Evolutionary conservation across 2,329 filamentous ascomycete species (phyloP).

Genomic region (Ophiostoma pallidulum): DNA sequence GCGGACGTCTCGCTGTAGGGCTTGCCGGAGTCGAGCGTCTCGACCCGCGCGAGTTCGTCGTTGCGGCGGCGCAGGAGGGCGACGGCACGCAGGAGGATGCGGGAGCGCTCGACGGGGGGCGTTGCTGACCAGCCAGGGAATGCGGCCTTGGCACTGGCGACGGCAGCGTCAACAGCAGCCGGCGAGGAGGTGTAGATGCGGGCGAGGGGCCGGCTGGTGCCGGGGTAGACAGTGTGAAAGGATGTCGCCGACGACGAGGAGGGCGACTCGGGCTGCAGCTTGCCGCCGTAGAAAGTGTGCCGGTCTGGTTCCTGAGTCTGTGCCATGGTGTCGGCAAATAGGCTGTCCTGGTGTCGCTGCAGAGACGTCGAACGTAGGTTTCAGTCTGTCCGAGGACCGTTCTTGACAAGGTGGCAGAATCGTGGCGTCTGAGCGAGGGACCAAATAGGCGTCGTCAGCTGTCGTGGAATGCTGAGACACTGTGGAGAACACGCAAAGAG

Average conservation of each 20-base stretch:
- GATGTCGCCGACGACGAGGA: slow-evolving; percentile 45
- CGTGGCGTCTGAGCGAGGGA: no score
- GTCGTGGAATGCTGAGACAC: no score
- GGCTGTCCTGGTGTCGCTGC: no score
- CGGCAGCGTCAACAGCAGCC: slow-evolving; percentile 54
- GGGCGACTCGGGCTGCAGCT: slow-evolving; percentile 52
- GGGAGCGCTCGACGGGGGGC: slow-evolving; percentile 62
- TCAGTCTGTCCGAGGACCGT: no score
- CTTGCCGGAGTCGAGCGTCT: slow-evolving; percentile 82
- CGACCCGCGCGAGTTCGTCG: slow-evolving; percentile 66
- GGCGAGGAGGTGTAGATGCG: slow-evolving; percentile 62
- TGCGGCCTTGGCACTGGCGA: slow-evolving; percentile 59
- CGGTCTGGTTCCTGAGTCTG: slow-evolving; percentile 27
- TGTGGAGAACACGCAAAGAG: no score
- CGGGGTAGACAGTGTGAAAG: slow-evolving; percentile 66
- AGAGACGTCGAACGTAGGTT: no score
- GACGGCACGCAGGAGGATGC: slow-evolving; percentile 70
- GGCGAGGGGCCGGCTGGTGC: slow-evolving; percentile 58
- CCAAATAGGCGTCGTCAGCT: no score
- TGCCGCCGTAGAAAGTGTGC: slow-evolving; percentile 68
- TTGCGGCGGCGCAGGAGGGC: slow-evolving; percentile 64
- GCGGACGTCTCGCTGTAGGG: slow-evolving; percentile 75
- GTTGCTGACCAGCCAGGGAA: slow-evolving; percentile 71
- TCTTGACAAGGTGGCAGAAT: no score
- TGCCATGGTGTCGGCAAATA: slow-evolving; percentile 5